A percentile compares a stretch with the other conserved stretches of the same genome.
These are phyloP conservation scores for Sclerotinia glacialis DNA, from an alignment of 2,329 filamentous ascomycete genomes.

Conservation along the genomic window DNA sequence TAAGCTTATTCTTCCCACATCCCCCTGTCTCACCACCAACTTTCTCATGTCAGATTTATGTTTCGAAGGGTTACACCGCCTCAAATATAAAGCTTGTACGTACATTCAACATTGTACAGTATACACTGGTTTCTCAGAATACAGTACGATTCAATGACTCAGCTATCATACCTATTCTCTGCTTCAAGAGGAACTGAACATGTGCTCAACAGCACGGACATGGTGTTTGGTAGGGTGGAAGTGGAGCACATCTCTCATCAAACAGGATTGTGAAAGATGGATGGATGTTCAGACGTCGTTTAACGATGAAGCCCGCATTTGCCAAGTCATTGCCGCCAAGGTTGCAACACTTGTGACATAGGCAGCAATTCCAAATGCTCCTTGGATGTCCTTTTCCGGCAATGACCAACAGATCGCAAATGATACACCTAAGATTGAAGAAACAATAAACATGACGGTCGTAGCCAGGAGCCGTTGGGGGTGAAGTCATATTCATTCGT, in stretches of 20 bases:
- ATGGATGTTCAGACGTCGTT: not conserved
- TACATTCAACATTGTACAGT: too few species aligned
- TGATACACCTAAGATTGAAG: not conserved
- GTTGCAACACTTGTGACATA: constrained; percentile 26
- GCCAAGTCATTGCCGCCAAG: constrained; percentile 24
- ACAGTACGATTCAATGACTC: not conserved
- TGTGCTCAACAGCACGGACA: not conserved
- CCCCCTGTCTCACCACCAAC: not conserved
- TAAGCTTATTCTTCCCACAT: constrained; percentile 13
- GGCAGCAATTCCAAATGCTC: constrained; percentile 24
- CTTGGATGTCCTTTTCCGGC: constrained; percentile 23
- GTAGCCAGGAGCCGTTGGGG: too few species aligned
- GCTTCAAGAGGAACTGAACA: not conserved
- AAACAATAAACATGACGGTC: not conserved
- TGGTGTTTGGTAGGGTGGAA: not conserved
- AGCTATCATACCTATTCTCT: not conserved
- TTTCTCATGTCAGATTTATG: not conserved
- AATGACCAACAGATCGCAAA: constrained; percentile 13
- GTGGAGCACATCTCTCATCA: not conserved
- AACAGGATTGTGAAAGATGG: not conserved
- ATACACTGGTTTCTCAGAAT: not conserved
- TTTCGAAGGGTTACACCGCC: not conserved
- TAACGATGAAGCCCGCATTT: constrained; percentile 16
- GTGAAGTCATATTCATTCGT: constrained; percentile 26
- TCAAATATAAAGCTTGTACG: not conserved